phyloP scores from a whole-genome alignment of 768 basidiomycete genomes.

The Tubosaeta sp. region DNA sequence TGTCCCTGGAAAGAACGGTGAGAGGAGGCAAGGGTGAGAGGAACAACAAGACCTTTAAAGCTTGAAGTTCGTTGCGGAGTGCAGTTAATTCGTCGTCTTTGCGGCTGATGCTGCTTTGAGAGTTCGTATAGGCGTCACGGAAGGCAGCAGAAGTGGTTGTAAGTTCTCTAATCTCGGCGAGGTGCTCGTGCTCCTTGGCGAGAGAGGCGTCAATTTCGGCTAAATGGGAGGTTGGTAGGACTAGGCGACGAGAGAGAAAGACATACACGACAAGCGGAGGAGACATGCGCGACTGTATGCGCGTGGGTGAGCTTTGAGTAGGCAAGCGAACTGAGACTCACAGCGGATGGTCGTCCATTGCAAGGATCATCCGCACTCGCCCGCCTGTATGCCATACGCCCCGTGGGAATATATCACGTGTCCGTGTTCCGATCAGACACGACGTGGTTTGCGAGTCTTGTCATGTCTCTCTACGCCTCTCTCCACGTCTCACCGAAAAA shows the following conservation, averaged over 20 bases:
- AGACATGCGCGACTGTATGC: conserved; percentile 2
- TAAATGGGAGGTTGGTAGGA: conserved; percentile 3
- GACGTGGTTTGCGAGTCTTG: not conserved
- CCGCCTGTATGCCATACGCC: not conserved
- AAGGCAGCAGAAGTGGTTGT: conserved; percentile 24
- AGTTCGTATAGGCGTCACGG: conserved; percentile 23
- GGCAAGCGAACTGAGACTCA: not conserved
- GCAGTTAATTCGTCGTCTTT: conserved; percentile 7
- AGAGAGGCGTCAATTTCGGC: conserved; percentile 29
- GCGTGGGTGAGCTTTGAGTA: not conserved
- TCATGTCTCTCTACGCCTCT: conserved; percentile 25
- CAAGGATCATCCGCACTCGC: not conserved
- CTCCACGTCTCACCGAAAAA: conserved; percentile 67
- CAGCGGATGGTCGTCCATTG: conserved; percentile 19
- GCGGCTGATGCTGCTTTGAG: conserved; percentile 18
- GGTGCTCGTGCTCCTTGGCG: conserved; percentile 20
- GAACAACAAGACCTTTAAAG: conserved; percentile 21
- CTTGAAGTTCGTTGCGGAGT: conserved; percentile 25
- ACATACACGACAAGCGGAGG: conserved; percentile 8
- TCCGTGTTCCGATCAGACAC: conserved; percentile 26
- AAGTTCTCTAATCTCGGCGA: conserved; percentile 19
- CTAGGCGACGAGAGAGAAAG: not conserved
- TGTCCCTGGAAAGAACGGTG: conserved; percentile 10
- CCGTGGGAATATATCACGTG: conserved; percentile 34
- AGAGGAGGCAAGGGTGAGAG: not conserved